These are phyloP conservation scores for Rusavskia elegans DNA, from an alignment of 495 filamentous ascomycete species.

Conservation along the genomic window DNA sequence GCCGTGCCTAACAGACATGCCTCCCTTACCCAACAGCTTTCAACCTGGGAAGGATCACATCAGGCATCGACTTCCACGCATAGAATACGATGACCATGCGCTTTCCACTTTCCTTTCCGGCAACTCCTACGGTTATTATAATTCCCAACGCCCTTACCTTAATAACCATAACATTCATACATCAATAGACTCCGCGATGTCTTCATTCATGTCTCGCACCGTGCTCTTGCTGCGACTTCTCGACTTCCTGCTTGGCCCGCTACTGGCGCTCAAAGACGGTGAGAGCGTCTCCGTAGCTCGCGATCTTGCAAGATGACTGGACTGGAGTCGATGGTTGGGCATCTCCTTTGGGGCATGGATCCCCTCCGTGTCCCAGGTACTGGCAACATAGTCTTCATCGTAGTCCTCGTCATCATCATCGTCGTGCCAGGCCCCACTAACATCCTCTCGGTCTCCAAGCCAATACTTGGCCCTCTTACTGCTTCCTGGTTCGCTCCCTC, in stretches of 20 bases:
- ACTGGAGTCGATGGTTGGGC: slow-evolving; percentile 17
- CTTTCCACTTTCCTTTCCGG: neutral
- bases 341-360: slow-evolving; percentile 23
- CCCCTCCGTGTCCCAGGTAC: neutral
- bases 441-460: slow-evolving; percentile 46
- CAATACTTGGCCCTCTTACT: slow-evolving; percentile 71
- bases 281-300: slow-evolving; percentile 21
- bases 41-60: too few species aligned
- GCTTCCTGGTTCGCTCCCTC: slow-evolving; percentile 32
- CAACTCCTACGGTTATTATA: neutral
- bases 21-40: too few species aligned
- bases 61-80: too few species aligned
- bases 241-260: slow-evolving; percentile 4
- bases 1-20: too few species aligned
- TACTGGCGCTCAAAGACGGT: slow-evolving; percentile 4
- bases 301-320: neutral
- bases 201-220: slow-evolving; percentile 54
- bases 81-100: too few species aligned
- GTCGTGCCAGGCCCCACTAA: slow-evolving; percentile 9
- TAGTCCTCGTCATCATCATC: slow-evolving; percentile 36
- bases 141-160: neutral
- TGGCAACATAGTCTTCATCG: slow-evolving; percentile 2
- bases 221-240: slow-evolving; percentile 24
- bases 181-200: slow-evolving; percentile 44
- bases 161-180: neutral